Percentiles rank a stretch among this genome's conserved stretches.
phyloP scores from a whole-genome alignment of 306 rosid species.

The Herpetospermum pedunculosum region DNA sequence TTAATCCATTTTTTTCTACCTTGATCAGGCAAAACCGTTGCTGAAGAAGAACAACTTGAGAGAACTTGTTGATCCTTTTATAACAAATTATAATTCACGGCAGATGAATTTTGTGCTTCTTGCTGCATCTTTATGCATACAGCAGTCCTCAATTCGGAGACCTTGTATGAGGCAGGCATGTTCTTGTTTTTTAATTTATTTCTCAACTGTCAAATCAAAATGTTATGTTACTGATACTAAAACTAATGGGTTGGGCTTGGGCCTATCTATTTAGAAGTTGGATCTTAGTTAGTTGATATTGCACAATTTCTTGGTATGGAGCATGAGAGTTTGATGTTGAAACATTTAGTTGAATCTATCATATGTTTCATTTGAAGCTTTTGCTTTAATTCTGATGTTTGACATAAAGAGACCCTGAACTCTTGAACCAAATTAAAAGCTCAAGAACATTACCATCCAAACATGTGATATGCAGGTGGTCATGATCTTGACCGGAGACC shows the following conservation, averaged over 20 bases:
- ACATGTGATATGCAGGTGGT: constrained; percentile 46
- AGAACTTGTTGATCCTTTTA: constrained; percentile 56
- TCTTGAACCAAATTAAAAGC: background rate
- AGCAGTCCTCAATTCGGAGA: constrained; percentile 67
- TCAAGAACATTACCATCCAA: background rate
- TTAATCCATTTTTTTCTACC: background rate
- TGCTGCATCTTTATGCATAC: constrained; percentile 80
- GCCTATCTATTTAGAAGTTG: no score
- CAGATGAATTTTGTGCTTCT: constrained; percentile 57
- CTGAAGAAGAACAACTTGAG: constrained; percentile 45
- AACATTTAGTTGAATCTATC: background rate
- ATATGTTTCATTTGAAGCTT: background rate
- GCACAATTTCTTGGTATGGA: background rate
- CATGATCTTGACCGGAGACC: constrained; percentile 61
- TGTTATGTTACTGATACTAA: no score
- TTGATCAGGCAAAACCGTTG: constrained; percentile 71
- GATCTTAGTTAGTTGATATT: background rate
- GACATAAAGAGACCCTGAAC: background rate
- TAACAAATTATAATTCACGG: constrained; percentile 33
- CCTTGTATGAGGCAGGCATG: constrained; percentile 71
- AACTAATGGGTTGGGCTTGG: background rate
- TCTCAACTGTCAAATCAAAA: no score
- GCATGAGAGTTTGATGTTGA: background rate
- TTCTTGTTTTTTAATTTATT: constrained; percentile 7
- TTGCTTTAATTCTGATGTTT: constrained; percentile 1